Conservation (phyloP, 176 grass and related monocot genomes). For the maize (Zea mays) region DNA sequence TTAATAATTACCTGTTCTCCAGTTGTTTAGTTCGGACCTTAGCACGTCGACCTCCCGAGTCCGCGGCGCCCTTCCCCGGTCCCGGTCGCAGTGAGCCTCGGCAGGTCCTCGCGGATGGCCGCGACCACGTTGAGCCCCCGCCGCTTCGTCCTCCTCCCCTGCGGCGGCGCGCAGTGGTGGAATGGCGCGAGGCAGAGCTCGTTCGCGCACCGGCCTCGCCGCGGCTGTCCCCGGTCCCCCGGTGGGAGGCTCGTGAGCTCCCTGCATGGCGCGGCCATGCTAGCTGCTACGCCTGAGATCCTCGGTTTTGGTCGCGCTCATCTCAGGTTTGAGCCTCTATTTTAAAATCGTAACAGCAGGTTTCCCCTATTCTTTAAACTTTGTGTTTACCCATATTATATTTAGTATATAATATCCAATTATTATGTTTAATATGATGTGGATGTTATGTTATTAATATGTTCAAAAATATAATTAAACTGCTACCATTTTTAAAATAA, state of each 20-base stretch:
- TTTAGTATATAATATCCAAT: too few species aligned
- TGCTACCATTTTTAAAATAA: too few species aligned
- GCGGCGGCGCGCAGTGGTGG: neutral
- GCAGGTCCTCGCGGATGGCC: conserved; percentile 80
- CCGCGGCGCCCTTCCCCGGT: neutral
- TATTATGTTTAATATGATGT: too few species aligned
- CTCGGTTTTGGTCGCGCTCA: neutral
- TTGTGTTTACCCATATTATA: too few species aligned
- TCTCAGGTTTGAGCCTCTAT: too few species aligned
- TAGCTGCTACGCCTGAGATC: conserved; percentile 5
- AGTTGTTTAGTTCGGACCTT: too few species aligned
- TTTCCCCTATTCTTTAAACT: too few species aligned
- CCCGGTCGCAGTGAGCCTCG: conserved; percentile 36
- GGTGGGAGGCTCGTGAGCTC: conserved; percentile 41
- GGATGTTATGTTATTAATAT: too few species aligned
- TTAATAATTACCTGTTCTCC: too few species aligned
- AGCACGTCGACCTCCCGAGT: too few species aligned
- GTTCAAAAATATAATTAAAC: too few species aligned
- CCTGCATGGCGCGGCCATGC: conserved; percentile 47
- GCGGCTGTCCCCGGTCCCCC: neutral
- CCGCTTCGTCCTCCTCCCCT: neutral
- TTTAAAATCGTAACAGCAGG: too few species aligned
- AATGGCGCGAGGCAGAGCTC: conserved; percentile 49
- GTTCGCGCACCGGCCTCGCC: neutral
- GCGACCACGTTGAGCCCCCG: conserved; percentile 41